Evolutionary conservation across 176 grass and related monocot genomes (phyloP).

Genomic region (Paspalum vaginatum): DNA sequence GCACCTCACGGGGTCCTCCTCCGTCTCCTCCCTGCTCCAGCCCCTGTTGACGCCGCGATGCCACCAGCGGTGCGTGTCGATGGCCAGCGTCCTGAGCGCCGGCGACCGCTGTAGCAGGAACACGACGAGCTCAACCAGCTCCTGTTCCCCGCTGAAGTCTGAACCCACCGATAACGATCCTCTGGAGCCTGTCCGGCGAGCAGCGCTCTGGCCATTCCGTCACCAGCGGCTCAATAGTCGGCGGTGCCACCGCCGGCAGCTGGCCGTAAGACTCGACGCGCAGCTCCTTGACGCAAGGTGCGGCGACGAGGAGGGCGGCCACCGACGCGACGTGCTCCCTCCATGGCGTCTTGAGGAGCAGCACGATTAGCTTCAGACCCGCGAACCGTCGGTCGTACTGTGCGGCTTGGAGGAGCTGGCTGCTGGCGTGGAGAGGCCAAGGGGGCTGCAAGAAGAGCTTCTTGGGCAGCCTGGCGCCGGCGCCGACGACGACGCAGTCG

Average conservation of each 20-base stretch:
- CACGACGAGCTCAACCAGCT: neutral
- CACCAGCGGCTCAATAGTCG: neutral
- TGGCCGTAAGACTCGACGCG: neutral
- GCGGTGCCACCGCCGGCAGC: neutral
- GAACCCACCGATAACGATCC: neutral
- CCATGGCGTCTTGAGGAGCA: no score
- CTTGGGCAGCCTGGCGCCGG: no score
- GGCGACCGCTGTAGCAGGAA: neutral
- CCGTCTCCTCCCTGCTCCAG: neutral
- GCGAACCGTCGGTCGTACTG: no score
- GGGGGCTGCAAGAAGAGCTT: no score
- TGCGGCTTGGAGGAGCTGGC: no score
- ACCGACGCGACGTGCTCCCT: no score
- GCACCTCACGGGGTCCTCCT: neutral
- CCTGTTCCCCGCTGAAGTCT: neutral
- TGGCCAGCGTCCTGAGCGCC: neutral
- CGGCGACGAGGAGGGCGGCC: no score
- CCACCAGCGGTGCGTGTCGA: neutral
- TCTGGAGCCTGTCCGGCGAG: neutral
- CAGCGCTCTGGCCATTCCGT: neutral
- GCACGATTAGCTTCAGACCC: no score
- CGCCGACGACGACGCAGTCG: no score
- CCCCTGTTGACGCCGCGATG: accelerated
- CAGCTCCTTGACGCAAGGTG: neutral
- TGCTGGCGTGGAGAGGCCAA: no score